Percentiles rank a stretch among this genome's conserved stretches.
Evolutionary conservation across 2,329 filamentous ascomycete species (phyloP).

Genomic region (Rutstroemia sp.): DNA sequence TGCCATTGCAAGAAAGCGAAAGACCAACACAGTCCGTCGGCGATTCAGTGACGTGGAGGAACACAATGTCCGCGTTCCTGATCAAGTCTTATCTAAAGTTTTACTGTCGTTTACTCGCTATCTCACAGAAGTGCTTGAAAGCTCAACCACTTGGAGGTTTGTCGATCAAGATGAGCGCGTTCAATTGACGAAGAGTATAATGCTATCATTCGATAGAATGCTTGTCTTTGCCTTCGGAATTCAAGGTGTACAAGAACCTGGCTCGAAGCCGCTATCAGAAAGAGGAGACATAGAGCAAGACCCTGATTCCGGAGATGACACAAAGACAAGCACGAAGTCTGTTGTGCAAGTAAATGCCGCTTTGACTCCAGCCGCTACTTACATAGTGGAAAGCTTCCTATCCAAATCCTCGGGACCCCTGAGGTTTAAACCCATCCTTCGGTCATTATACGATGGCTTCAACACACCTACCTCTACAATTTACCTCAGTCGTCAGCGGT

Average conservation of each 20-base stretch:
- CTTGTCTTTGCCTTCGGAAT: conserved; percentile 68
- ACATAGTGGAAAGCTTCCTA: conserved; percentile 71
- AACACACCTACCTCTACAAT: conserved; percentile 53
- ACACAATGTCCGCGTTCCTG: conserved; percentile 65
- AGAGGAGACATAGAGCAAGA: background rate
- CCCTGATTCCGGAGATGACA: background rate
- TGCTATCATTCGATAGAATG: conserved; percentile 63
- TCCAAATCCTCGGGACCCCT: conserved; percentile 61
- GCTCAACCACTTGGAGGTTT: conserved; percentile 80
- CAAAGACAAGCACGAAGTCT: background rate
- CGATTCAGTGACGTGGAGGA: conserved; percentile 42
- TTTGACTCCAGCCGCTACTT: conserved; percentile 65
- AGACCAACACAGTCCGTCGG: conserved; percentile 38
- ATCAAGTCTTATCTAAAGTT: conserved; percentile 67
- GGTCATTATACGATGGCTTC: conserved; percentile 57
- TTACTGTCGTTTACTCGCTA: conserved; percentile 66
- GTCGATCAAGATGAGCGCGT: conserved; percentile 58
- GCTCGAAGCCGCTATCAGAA: background rate
- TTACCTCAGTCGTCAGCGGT: conserved; percentile 45
- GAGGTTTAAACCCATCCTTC: conserved; percentile 69
- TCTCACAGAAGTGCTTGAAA: conserved; percentile 78
- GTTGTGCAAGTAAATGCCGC: conserved; percentile 17
- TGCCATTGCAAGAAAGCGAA: conserved; percentile 57
- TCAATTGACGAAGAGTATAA: conserved; percentile 59
- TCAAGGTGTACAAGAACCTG: conserved; percentile 44